phyloP scores from a whole-genome alignment of 73 alveolate species.

The Paramecium octaurelia region DNA sequence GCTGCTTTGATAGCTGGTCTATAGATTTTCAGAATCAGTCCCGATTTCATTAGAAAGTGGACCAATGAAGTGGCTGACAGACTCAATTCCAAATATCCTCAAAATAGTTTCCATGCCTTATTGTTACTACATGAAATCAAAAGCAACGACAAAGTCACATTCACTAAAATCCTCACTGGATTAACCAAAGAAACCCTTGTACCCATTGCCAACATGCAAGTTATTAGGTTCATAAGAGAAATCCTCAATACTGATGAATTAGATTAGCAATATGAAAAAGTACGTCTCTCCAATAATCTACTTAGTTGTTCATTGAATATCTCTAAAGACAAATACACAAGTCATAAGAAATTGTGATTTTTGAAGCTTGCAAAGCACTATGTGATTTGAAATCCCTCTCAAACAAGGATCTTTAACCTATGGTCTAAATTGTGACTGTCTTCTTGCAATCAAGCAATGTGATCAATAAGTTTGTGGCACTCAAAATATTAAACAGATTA shows the following conservation, averaged over 20 bases:
- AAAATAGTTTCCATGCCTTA: slow-evolving; percentile 34
- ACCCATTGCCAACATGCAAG: slow-evolving; percentile 50
- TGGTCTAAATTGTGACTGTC: slow-evolving; percentile 28
- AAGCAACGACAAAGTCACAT: background rate
- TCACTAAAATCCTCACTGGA: slow-evolving; percentile 25
- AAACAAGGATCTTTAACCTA: slow-evolving; percentile 44
- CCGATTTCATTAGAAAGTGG: slow-evolving; percentile 52
- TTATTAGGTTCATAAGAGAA: slow-evolving; percentile 49
- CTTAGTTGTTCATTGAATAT: slow-evolving; percentile 32
- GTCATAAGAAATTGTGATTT: slow-evolving; percentile 52
- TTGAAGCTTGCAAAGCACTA: slow-evolving; percentile 57
- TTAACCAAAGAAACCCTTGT: slow-evolving; percentile 58
- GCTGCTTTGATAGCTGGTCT: slow-evolving; percentile 59
- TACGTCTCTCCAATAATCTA: background rate
- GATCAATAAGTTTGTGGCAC: slow-evolving; percentile 55
- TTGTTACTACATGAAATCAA: slow-evolving; percentile 21
- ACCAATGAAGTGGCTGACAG: slow-evolving; percentile 56
- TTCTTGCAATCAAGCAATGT: slow-evolving; percentile 42
- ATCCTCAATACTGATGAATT: slow-evolving; percentile 16
- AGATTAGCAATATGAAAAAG: slow-evolving; percentile 49
- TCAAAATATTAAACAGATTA: slow-evolving; percentile 46
- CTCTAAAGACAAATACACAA: slow-evolving; percentile 52
- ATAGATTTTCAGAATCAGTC: slow-evolving; percentile 24
- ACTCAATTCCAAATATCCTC: slow-evolving; percentile 42
- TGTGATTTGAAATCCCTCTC: slow-evolving; percentile 52